Base-by-base conservation (phyloP, 225 moss, liverwort and hornwort species). In the Marchantia paleacea region DNA sequence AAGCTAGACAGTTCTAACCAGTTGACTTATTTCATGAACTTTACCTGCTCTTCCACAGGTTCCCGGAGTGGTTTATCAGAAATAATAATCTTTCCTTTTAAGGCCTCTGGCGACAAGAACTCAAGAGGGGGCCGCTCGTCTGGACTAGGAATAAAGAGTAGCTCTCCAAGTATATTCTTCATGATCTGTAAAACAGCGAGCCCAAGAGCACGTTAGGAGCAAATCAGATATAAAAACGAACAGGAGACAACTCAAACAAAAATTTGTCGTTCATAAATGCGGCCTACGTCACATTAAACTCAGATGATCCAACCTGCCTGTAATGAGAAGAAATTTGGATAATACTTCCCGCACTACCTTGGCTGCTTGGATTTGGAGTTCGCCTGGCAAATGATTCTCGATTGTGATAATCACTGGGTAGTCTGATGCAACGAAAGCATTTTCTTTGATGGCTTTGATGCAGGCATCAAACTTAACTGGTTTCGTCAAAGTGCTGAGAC, bases 361-460 rank as follows among this genome's bases (percentile, higher is more conserved):
- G 25, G 99, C 99, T 64, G 94, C 94, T 85, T 86, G 47, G 68
- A 90, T 79, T 82, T 99, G 99, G 76, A 90, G 75, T 13, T 88
- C 86, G 68, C 66, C 76, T 13, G 63, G 62, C 64, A 95, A 82
- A 84, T 99, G 95, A 75, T 92, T 99, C 85, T 99, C 99, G 52
- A 99, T 92, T 0, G 95, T 99, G 75, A 99, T 92, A 67, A 99
- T 95, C 52, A 95, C 95, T 52, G 99, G 99, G 55, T 94, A 95
- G 0, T 88, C 86, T 10, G 99, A 92, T 53, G 81, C 87, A 7
- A 53, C 4, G 83, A 99, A 99, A 5, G 99, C 94, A 69, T 75
- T 62, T 0, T 92, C 91, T 87, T 89, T 92, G 30, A 99, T 95
- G 20, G 88, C 85, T 71, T n/a, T 12, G 29, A 99, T 78, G 81